Conservation (phyloP, 2,329 filamentous ascomycete species). For the Aspergillus fructus region DNA sequence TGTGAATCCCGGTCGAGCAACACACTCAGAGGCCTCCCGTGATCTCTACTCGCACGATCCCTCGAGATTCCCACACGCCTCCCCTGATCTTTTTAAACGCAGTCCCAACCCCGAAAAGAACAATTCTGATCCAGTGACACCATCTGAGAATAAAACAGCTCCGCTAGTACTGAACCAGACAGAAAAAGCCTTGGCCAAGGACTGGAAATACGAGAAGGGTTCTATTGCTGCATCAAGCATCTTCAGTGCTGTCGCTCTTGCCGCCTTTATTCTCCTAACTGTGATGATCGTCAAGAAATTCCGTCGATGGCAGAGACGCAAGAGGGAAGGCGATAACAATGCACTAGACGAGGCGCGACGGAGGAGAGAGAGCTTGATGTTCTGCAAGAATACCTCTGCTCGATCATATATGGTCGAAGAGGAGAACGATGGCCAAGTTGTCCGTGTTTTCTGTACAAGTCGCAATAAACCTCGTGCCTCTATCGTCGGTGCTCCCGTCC, state of each 20-base stretch:
- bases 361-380: conserved; percentile 30
- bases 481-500: neutral
- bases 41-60: neutral
- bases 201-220: conserved; percentile 22
- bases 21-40: neutral
- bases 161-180: neutral
- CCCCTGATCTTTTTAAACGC: conserved; percentile 1
- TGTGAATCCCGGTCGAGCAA: neutral
- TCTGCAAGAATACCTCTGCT: conserved; percentile 25
- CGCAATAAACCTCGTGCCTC: conserved; percentile 8
- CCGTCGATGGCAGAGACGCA: conserved; percentile 17
- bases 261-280: conserved; percentile 22
- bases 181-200: conserved; percentile 9
- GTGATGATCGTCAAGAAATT: conserved; percentile 22
- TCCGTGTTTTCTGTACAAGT: conserved; percentile 14
- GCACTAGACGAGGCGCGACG: conserved; percentile 14
- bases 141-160: neutral
- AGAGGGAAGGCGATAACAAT: conserved; percentile 12
- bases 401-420: conserved; percentile 24
- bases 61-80: neutral
- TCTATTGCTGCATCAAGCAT: conserved; percentile 30
- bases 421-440: conserved; percentile 15
- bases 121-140: neutral
- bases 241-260: conserved; percentile 20
- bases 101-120: neutral